phyloP scores from a whole-genome alignment of 2,329 filamentous ascomycete genomes.

The Trichoderma sp. region DNA sequence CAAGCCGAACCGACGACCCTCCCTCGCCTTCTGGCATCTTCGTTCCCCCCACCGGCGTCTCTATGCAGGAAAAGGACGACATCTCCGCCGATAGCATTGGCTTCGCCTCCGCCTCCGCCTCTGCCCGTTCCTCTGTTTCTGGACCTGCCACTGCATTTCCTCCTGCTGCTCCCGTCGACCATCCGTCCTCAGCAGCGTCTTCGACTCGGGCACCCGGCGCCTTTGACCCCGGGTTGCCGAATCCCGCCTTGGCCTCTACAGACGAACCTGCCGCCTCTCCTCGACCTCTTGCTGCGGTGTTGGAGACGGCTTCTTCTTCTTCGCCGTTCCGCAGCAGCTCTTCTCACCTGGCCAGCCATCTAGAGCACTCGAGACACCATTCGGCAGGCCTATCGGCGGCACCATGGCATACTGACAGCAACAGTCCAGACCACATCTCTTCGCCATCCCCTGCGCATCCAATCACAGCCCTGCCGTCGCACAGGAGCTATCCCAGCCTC shows the following conservation, averaged over 20 bases:
- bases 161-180: background rate
- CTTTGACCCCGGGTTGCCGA: background rate
- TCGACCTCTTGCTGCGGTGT: background rate
- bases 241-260: background rate
- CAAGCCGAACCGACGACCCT: background rate
- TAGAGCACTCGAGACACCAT: slow-evolving; percentile 19
- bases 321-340: background rate
- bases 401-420: slow-evolving; percentile 23
- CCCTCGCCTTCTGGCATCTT: slow-evolving; percentile 4
- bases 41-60: slow-evolving; percentile 25
- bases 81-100: slow-evolving; percentile 17
- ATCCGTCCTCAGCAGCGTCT: slow-evolving; percentile 16
- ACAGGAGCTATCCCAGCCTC: background rate
- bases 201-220: slow-evolving; percentile 1
- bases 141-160: background rate
- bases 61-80: slow-evolving; percentile 31
- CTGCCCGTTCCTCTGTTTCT: background rate
- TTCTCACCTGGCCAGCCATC: slow-evolving; percentile 4
- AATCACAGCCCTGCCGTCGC: background rate
- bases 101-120: slow-evolving; percentile 19
- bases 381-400: slow-evolving; percentile 3
- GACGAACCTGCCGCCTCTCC: slow-evolving; percentile 11
- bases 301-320: background rate
- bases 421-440: slow-evolving; percentile 19
- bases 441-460: background rate